Base-by-base conservation (phyloP, 2,329 filamentous ascomycete genomes). In the Triangularia verruculosa region DNA sequence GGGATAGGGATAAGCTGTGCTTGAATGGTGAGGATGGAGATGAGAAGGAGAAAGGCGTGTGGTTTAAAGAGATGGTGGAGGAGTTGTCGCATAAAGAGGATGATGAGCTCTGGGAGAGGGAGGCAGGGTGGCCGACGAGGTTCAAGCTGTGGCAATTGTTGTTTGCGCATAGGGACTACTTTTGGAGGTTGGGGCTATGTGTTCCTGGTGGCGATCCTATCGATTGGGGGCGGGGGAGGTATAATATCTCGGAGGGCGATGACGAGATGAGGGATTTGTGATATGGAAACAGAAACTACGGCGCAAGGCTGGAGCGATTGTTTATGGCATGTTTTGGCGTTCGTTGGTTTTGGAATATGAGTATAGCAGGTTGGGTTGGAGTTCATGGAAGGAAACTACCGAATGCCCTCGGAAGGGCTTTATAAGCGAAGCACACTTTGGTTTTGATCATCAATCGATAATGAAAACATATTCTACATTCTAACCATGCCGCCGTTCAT, bases 81-180 rank as follows among this genome's bases (percentile, higher is more conserved):
- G 55, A 57, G 32, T 25, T 17, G 17, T 67, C n/a, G 4, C 20
- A 70, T 59, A 61, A 63, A 1, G 59, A 61, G 25, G 64, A 68
- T 17, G 70, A 56, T 63, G 72, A 69, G 59, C 67, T 65, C 52
- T 71, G 59, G 65, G 74, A 66, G 64, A 76, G 83, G 15, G 81
- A 89, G 0, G 87, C 88, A 13, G 88, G 77, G 81, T 85, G 79
- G 76, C 88, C 71, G 73, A 83, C 68, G 71, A 75, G 84, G 76
- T 75, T 93, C 70, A 91, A 89, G 75, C 83, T 96, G n/a, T 97
- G 94, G 92, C 87, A 97, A 77, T 79, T 97, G 7, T 89, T 98
- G 73, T 96, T 96, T 76, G 91, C 93, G 1, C 95, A 99, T 78
- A 82, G 95, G 43, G 95, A 99, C 78, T 99, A 99, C 76, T 98